These are phyloP conservation scores for Acidiella bohemica DNA, from an alignment of 495 filamentous ascomycete species.

Conservation along the genomic window DNA sequence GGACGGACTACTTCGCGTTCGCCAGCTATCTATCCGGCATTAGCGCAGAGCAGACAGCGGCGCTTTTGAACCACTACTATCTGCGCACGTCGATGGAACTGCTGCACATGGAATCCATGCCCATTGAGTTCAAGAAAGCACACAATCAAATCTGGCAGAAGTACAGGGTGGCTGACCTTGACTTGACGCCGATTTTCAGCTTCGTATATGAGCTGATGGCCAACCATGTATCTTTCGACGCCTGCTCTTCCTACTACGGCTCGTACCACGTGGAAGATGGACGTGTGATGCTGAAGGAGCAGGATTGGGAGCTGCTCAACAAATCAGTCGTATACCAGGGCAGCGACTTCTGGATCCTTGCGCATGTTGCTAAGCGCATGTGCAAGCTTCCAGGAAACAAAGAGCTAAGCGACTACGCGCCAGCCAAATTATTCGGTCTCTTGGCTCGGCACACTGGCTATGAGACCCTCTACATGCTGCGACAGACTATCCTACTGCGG, in stretches of 20 bases:
- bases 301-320: not conserved
- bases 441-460: not conserved
- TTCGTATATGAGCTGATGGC: not conserved
- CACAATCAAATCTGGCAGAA: not conserved
- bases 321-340: not conserved
- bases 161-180: not conserved
- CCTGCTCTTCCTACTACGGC: not conserved
- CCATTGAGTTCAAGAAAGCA: not conserved
- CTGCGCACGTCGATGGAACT: not conserved
- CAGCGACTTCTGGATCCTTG: not conserved
- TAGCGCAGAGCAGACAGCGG: not conserved
- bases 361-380: not conserved
- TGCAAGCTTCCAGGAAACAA: not conserved
- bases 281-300: not conserved
- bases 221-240: not conserved
- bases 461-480: not conserved
- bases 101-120: not conserved
- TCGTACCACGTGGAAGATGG: not conserved
- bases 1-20: conserved; percentile 9
- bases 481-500: too few species aligned
- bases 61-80: conserved; percentile 2
- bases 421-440: conserved; percentile 2
- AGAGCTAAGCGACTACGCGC: not conserved
- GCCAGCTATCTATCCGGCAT: not conserved
- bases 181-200: conserved; percentile 1